These are phyloP conservation scores for Paratinospora sagittata DNA, from an alignment of 164 flowering plant genomes.

Conservation along the genomic window DNA sequence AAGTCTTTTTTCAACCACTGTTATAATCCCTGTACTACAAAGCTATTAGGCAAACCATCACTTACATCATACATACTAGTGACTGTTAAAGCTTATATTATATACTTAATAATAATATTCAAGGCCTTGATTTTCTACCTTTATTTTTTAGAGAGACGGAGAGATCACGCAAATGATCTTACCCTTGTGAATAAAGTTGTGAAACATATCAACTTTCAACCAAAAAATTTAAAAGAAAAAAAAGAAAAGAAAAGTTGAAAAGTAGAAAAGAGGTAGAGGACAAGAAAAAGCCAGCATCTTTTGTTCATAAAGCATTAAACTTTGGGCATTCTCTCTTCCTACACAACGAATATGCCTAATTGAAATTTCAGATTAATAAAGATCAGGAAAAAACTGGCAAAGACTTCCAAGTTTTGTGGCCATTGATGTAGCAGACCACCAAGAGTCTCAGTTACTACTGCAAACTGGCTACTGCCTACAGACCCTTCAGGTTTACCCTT, in stretches of 20 bases:
- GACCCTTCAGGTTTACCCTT: neutral
- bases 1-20: no score
- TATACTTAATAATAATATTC: no score
- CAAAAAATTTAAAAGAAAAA: no score
- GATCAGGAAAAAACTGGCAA: neutral
- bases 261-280: neutral
- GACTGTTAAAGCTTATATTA: no score
- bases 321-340: neutral
- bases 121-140: no score
- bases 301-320: neutral
- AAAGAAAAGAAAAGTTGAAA: no score
- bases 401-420: neutral
- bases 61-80: no score
- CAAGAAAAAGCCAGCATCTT: neutral
- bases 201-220: neutral
- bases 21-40: no score
- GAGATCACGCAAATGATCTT: no score
- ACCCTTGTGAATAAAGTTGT: no score
- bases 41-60: no score
- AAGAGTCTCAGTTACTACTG: neutral
- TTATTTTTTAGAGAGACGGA: no score
- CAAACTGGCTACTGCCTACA: neutral
- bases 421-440: neutral
- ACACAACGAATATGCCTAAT: neutral
- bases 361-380: neutral